phyloP scores from a whole-genome alignment of 208 protist species.

The Naegleria fowleri region DNA sequence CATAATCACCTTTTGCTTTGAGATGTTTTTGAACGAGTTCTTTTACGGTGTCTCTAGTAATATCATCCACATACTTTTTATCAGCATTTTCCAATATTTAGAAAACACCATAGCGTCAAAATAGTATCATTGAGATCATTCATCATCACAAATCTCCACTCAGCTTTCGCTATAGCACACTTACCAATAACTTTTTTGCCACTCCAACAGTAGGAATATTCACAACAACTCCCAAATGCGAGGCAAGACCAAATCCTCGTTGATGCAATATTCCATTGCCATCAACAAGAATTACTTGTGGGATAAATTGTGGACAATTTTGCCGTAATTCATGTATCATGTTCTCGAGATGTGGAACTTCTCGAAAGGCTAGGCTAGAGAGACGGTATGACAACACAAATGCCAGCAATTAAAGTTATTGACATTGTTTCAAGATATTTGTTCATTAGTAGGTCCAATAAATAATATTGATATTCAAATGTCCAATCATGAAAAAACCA shows the following conservation, averaged over 20 bases:
- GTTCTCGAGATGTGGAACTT: neutral
- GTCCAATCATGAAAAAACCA: neutral
- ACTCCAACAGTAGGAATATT: slow-evolving; percentile 15
- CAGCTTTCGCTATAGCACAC: too few species aligned
- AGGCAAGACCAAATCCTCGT: slow-evolving; percentile 14
- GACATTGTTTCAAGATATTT: too few species aligned
- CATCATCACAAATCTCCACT: too few species aligned
- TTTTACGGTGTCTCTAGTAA: slow-evolving; percentile 13
- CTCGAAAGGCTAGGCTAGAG: slow-evolving; percentile 8
- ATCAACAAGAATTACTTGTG: slow-evolving; percentile 10
- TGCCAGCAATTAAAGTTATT: too few species aligned
- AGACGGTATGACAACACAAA: too few species aligned
- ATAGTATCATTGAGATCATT: too few species aligned
- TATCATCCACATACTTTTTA: neutral
- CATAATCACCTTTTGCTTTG: neutral
- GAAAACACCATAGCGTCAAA: too few species aligned
- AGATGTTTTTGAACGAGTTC: neutral
- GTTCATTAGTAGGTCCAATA: too few species aligned
- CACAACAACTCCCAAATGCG: neutral
- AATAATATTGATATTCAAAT: neutral
- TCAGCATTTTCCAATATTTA: neutral
- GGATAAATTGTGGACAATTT: neutral
- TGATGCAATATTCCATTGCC: slow-evolving; percentile 24
- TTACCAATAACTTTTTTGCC: slow-evolving; percentile 19
- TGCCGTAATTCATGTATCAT: neutral